These are phyloP conservation scores for Tuber aestivum DNA, from an alignment of 495 filamentous ascomycete genomes.

Conservation along the genomic window DNA sequence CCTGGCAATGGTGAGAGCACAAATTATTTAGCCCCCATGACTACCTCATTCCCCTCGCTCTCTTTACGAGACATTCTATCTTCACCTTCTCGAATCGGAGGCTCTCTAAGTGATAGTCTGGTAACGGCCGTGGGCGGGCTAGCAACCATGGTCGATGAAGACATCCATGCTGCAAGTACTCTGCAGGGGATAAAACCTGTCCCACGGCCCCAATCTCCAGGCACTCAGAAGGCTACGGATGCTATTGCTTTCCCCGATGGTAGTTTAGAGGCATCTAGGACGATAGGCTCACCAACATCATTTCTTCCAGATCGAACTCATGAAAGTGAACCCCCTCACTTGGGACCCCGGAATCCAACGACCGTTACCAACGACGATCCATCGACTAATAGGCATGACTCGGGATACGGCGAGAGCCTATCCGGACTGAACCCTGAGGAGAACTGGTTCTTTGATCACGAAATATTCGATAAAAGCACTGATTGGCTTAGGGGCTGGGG, in stretches of 20 bases:
- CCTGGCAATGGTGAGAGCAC: not conserved
- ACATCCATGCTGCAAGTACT: conserved; percentile 25
- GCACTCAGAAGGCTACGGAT: conserved; percentile 14
- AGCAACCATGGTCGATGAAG: conserved; percentile 9
- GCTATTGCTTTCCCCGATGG: conserved; percentile 22
- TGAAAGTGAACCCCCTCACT: conserved; percentile 5
- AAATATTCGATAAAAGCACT: conserved; percentile 39
- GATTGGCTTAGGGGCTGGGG: conserved; percentile 43
- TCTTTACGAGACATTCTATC: conserved; percentile 19
- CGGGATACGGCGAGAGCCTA: conserved; percentile 20
- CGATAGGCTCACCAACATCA: not conserved
- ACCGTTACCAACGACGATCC: conserved; percentile 10
- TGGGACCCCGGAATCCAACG: conserved; percentile 13
- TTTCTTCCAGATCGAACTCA: conserved; percentile 8
- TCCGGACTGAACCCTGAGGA: conserved; percentile 29
- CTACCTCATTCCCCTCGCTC: conserved; percentile 11
- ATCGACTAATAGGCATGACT: conserved; percentile 13
- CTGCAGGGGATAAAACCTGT: conserved; percentile 34
- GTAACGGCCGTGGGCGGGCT: conserved; percentile 7
- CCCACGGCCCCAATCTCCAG: conserved; percentile 20
- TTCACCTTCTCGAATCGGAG: conserved; percentile 18
- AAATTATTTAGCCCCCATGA: conserved; percentile 9
- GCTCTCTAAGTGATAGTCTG: not conserved
- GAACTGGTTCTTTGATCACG: conserved; percentile 41
- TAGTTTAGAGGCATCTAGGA: not conserved